Base-by-base conservation (phyloP, 2,329 filamentous ascomycete genomes). In the Chrysoporthe deuterocubensis region DNA sequence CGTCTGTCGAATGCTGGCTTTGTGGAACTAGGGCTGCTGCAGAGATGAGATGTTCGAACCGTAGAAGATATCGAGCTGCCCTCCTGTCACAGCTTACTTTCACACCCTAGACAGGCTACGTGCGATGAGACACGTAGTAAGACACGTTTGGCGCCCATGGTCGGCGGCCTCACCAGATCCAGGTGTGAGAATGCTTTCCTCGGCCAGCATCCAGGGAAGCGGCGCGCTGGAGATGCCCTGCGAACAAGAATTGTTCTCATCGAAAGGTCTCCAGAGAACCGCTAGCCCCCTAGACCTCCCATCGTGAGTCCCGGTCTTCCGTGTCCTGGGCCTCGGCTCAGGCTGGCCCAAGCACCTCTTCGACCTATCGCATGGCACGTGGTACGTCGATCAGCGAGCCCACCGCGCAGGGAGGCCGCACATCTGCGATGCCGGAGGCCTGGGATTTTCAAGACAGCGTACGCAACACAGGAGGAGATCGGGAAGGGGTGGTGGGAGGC, bases 371-470 rank as follows among this genome's bases (percentile, higher is more conserved):
- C 26, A 26, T 21, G 13, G 48, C 32, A 54, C 50, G 4, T 54
- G 14, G 50, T 32, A 34, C 26, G 21, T 32, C 11, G 50, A 54
- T 54, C 50, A 32, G 21, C 26, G 13, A 54, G 50, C 14, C 50
- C 50, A 54, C 50, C 50, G 13, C 14, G 57, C 26, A 43, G 57
- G 18, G 9, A 16, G 57, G 57, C 57, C 57, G 43, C 16, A 43
- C 11, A 44, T n/a, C 58, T 61, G 58, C 58, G 58, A 61, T 46
- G 42, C 58, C 58, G 58, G 58, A 61, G 58, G 13, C 26, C 5
- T 9, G 13, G 43, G 8, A n/a, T n/a, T 61, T 61, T 18, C n/a
- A 48, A 34, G 40, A 61, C 54, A 57, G 16, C 7, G 13, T 14
- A n/a, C 44, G 14, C 18, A n/a, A 6, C 54, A 16, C 14, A 37